A percentile compares a stretch with the other conserved stretches of the same genome.
phyloP scores from a whole-genome alignment of 2,329 filamentous ascomycete species.

The Diplocarpon rosae region DNA sequence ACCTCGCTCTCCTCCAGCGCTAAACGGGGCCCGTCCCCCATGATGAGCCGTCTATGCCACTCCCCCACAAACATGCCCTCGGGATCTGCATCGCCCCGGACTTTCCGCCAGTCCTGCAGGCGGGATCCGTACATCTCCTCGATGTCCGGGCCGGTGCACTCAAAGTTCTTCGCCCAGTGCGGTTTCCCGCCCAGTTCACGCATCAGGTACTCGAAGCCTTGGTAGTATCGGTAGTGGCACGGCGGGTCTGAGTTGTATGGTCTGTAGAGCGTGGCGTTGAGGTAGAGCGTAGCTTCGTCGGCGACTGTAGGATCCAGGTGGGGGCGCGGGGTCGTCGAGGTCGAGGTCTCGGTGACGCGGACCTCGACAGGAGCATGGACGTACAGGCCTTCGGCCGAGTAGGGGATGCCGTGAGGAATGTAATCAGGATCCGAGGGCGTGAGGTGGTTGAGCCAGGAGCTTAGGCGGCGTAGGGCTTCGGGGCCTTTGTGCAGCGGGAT shows the following conservation, averaged over 20 bases:
- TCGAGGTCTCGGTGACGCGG: slow-evolving; percentile 63
- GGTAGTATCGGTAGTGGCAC: slow-evolving; percentile 66
- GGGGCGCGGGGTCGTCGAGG: slow-evolving; percentile 35
- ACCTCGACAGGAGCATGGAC: slow-evolving; percentile 90
- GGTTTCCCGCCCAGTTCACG: slow-evolving; percentile 69
- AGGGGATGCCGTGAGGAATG: slow-evolving; percentile 61
- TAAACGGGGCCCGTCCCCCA: slow-evolving; percentile 27
- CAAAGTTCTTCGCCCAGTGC: slow-evolving; percentile 92
- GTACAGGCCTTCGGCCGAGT: slow-evolving; percentile 66
- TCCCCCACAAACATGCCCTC: slow-evolving; percentile 82
- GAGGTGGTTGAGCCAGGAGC: slow-evolving; percentile 67
- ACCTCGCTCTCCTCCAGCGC: slow-evolving; percentile 25
- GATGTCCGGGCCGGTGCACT: slow-evolving; percentile 48
- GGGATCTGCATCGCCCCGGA: slow-evolving; percentile 62
- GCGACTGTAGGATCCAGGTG: slow-evolving; percentile 62
- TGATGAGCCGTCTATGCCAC: slow-evolving; percentile 70
- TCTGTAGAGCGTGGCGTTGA: slow-evolving; percentile 83
- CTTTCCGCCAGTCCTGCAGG: slow-evolving; percentile 52
- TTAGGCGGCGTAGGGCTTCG: slow-evolving; percentile 72
- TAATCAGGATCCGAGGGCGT: slow-evolving; percentile 52
- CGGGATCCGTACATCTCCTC: slow-evolving; percentile 57
- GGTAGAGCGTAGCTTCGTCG: slow-evolving; percentile 67
- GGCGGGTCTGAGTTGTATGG: slow-evolving; percentile 71
- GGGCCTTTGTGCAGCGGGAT: slow-evolving; percentile 77
- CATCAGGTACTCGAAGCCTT: slow-evolving; percentile 88